Conservation (phyloP, 2,329 filamentous ascomycete genomes). For the Fusarium palustre region DNA sequence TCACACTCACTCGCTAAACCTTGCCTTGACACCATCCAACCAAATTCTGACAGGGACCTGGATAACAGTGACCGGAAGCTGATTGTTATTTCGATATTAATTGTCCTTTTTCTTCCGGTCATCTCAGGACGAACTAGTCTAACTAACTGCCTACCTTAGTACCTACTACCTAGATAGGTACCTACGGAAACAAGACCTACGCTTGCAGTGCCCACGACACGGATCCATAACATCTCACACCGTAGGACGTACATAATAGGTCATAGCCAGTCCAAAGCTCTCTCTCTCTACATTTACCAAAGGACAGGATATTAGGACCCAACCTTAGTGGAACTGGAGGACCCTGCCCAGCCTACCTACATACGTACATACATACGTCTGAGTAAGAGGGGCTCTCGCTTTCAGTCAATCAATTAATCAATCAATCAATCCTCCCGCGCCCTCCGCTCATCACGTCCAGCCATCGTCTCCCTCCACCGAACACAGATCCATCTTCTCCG, state of each 20-base stretch:
- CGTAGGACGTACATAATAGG: conserved; percentile 3
- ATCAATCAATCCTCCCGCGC: conserved; percentile 38
- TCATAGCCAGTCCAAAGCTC: neutral
- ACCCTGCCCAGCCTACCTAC: conserved; percentile 10
- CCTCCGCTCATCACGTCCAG: conserved; percentile 34
- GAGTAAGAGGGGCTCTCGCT: conserved; percentile 36
- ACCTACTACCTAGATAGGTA: neutral
- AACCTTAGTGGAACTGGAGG: conserved; percentile 15
- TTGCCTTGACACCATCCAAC: conserved; percentile 17
- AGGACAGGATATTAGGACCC: neutral
- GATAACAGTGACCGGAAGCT: neutral
- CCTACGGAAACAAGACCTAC: neutral
- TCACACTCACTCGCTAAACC: conserved; percentile 36
- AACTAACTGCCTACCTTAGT: too few species aligned
- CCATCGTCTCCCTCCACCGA: conserved; percentile 7
- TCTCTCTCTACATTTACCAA: neutral
- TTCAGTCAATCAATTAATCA: conserved; percentile 24
- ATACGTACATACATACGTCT: conserved; percentile 5
- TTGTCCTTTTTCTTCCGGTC: conserved; percentile 5
- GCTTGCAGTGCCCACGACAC: neutral
- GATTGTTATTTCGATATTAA: neutral
- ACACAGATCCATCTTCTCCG: conserved; percentile 42
- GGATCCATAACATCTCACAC: conserved; percentile 2
- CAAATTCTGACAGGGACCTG: conserved; percentile 11
- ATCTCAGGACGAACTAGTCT: neutral